Evolutionary conservation across 768 basidiomycete species (phyloP).

Genomic region (Saitozyma sp.): DNA sequence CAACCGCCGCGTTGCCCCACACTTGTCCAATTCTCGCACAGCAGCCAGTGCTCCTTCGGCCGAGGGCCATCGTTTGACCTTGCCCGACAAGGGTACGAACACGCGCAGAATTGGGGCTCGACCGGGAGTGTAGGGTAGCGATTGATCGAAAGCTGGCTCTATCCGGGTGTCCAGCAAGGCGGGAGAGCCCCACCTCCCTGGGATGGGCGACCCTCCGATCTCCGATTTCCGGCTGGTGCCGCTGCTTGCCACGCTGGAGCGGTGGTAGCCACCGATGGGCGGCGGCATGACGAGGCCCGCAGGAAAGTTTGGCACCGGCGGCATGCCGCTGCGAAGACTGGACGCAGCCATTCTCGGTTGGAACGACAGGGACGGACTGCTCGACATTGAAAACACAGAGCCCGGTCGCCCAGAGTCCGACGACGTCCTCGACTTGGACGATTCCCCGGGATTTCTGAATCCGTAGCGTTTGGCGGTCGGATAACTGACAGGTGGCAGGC

Average conservation of each 20-base stretch:
- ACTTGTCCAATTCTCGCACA: constrained; percentile 46
- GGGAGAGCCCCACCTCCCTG: too few relatives aligned
- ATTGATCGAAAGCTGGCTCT: constrained; percentile 48
- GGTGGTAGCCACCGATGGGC: too few relatives aligned
- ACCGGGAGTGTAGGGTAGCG: constrained; percentile 40
- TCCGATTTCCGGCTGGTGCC: too few relatives aligned
- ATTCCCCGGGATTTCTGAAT: constrained; percentile 35
- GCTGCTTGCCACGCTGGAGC: too few relatives aligned
- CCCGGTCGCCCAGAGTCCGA: constrained; percentile 47
- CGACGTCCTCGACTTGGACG: constrained; percentile 25
- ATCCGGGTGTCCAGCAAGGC: constrained; percentile 6
- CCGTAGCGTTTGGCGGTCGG: constrained; percentile 49
- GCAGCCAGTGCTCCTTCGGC: constrained; percentile 43
- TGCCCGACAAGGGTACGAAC: constrained; percentile 46
- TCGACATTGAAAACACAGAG: constrained; percentile 44
- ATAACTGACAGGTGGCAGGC: constrained; percentile 43
- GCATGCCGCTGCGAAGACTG: too few relatives aligned
- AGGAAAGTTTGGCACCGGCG: too few relatives aligned
- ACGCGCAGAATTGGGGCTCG: constrained; percentile 47
- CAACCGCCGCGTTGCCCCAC: constrained; percentile 43
- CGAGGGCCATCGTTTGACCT: constrained; percentile 45
- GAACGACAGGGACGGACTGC: constrained; percentile 7
- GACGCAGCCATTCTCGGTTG: too few relatives aligned
- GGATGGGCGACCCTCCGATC: too few relatives aligned
- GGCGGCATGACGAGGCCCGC: too few relatives aligned